Evolutionary conservation across 2,329 filamentous ascomycete genomes (phyloP), one percentile per base, ranked within the genome.

Genomic region (Emericellopsis cladophorae): DNA sequence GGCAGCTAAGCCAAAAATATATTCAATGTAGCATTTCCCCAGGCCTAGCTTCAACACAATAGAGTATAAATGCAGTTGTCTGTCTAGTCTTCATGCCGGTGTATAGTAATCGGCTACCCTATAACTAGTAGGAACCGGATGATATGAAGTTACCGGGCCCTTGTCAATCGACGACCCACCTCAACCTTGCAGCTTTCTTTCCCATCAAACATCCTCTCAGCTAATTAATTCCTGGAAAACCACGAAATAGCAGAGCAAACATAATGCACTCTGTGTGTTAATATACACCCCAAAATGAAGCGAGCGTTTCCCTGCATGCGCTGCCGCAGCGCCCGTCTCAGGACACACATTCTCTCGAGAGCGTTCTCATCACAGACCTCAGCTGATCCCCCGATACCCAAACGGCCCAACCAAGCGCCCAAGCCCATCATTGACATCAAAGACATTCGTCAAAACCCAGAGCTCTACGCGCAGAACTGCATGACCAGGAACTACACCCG

Each of bases 371-470:
- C 33, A 44, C 49, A 42, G 49, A 51, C 36, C 41, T 26, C 38
- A 18, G 52, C 36, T 38, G 46, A 43, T 51, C 54, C 32, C 48
- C 51, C 37, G 53, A 56, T 37, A 21, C 41, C 44, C 36, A 59
- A 57, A 43, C 71, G 80, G 32, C 83, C 84, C 5, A 69, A 82
- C 2, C 80, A 74, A 40, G 88, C 85, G 12, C 88, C 87, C 10
- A 90, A 86, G 57, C 77, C 85, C 22, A 74, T 74, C 37, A 73
- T 93, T 49, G 84, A 95, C 64, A 73, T 94, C 56, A 90, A 86
- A 59, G 82, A 92, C 64, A 95, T 98, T 58, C 88, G 89, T 43
- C 75, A 87, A 54, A 84, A 93, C 60, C 77, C 84, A 14, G 76
- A 81, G 12, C 71, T 93, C 14, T 84, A 95, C 67, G 74, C 83